Evolutionary conservation across 1,284 basidiomycete genomes (phyloP).

Genomic region (Melampsora larici-populina): DNA sequence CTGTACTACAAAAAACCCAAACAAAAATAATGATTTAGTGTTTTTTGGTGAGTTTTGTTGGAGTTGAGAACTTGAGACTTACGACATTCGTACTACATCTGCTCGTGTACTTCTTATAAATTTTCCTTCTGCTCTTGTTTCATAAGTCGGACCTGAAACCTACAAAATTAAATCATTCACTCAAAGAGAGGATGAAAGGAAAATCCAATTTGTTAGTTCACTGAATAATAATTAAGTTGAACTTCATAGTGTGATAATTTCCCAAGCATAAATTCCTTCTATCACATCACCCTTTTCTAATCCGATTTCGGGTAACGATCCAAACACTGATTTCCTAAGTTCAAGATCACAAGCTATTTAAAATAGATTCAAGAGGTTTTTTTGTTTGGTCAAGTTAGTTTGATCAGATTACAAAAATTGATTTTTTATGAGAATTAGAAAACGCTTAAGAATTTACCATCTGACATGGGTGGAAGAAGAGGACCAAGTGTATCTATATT

Average conservation of each 20-base stretch:
- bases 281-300: conserved; percentile 59
- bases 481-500: conserved; percentile 60
- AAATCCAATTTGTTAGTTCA: too few relatives aligned
- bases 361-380: not conserved
- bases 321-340: conserved; percentile 38
- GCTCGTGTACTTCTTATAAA: conserved; percentile 68
- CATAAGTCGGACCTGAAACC: conserved; percentile 65
- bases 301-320: conserved; percentile 23
- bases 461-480: conserved; percentile 74
- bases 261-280: conserved; percentile 81
- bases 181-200: not conserved
- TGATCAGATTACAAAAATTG: conserved; percentile 65
- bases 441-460: conserved; percentile 72
- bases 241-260: too few relatives aligned
- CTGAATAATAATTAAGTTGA: too few relatives aligned
- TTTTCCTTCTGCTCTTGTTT: conserved; percentile 74
- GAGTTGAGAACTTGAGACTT: not conserved
- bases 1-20: conserved; percentile 53
- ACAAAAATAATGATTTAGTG: not conserved
- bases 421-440: too few relatives aligned
- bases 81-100: conserved; percentile 41
- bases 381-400: too few relatives aligned
- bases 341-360: conserved; percentile 29
- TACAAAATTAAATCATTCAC: too few relatives aligned
- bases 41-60: not conserved